phyloP scores from a whole-genome alignment of 176 grass and related monocot genomes.

The Cenchrus purpureus region DNA sequence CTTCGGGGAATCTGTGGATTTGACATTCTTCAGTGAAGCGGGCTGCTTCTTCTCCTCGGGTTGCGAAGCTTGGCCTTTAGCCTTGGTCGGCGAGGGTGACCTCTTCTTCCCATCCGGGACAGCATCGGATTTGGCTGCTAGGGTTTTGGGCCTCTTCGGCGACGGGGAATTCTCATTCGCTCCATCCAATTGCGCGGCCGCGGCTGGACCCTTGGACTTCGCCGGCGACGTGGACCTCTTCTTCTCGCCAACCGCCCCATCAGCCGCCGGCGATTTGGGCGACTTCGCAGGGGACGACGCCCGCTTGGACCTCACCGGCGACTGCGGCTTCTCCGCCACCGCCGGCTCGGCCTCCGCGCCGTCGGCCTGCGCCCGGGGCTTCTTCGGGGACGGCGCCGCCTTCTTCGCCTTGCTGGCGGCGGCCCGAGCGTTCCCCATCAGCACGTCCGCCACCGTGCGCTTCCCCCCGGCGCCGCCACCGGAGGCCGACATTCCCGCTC shows the following conservation, averaged over 20 bases:
- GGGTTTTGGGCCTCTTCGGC: slow-evolving; percentile 59
- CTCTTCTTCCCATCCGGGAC: slow-evolving; percentile 22
- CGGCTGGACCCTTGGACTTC: slow-evolving; percentile 37
- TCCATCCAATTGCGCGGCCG: slow-evolving; percentile 18
- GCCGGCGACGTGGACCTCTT: slow-evolving; percentile 42
- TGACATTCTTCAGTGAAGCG: slow-evolving; percentile 36
- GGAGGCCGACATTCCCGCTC: slow-evolving; percentile 56
- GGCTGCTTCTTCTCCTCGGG: slow-evolving; percentile 37
- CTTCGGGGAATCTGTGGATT: slow-evolving; percentile 33
- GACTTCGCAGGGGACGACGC: slow-evolving; percentile 46
- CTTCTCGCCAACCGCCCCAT: not conserved
- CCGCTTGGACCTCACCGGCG: slow-evolving; percentile 41
- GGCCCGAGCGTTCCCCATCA: slow-evolving; percentile 85
- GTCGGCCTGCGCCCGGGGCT: slow-evolving; percentile 43
- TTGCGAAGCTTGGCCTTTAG: slow-evolving; percentile 26
- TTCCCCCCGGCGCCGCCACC: slow-evolving; percentile 39
- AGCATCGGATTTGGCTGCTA: slow-evolving; percentile 53
- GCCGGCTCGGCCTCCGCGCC: slow-evolving; percentile 22
- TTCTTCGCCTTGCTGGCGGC: slow-evolving; percentile 65
- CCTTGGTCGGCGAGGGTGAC: slow-evolving; percentile 22
- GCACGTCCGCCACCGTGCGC: slow-evolving; percentile 83
- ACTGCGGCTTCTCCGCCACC: slow-evolving; percentile 35
- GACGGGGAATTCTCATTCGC: slow-evolving; percentile 43
- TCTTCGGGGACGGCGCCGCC: slow-evolving; percentile 64
- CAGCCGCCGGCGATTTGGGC: slow-evolving; percentile 13